Evolutionary conservation across 2,329 filamentous ascomycete genomes (phyloP), one percentile per base, ranked within the genome.

Genomic region (Phialophora chinensis): DNA sequence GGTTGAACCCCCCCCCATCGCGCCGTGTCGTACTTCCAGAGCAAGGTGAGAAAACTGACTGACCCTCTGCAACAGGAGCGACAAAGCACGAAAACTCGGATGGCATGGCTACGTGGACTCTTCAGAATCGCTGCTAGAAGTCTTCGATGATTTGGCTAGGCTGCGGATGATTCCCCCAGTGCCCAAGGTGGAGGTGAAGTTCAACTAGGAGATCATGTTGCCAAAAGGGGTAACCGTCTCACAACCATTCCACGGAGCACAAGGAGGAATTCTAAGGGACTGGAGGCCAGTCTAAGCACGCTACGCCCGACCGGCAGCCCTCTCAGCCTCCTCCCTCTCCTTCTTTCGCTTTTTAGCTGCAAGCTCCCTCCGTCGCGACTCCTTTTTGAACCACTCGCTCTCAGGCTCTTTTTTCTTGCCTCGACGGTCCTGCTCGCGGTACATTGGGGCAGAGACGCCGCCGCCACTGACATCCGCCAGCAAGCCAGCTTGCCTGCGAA

Each of bases 381-480:
- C 79, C 77, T 90, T 90, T 78, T 85, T 87, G 78, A 91, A 91
- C 75, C 90, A 87, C 0, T 84, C 79, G 73, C 80, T 85, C 70
- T 85, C 86, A 67, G 84, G 81, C n/a, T 79, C 81, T 73, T 87
- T 86, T 75, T 87, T 86, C 81, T 88, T 90, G 73, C 85, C 84
- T 73, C 85, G 88, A 82, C 89, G 90, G 78, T 91, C 92, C 79
- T 91, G 89, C 78, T 94, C 91, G 64, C 92, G 88, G 77, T 94
- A 98, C 60, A 73, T 68, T 1, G 71, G 71, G n/a, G 94, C 93
- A 95, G 99, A 98, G 76, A 96, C 92, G 76, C 96, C 91, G 0
- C 93, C 95, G 65, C 95, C 95, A 63, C 91, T 92, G 63, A 97
- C 84, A 73, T 96, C 93, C 59, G 89, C 90, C 63, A 99, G 83